These are phyloP conservation scores for Balakata baccata DNA, from an alignment of 345 rosid species.

Conservation along the genomic window DNA sequence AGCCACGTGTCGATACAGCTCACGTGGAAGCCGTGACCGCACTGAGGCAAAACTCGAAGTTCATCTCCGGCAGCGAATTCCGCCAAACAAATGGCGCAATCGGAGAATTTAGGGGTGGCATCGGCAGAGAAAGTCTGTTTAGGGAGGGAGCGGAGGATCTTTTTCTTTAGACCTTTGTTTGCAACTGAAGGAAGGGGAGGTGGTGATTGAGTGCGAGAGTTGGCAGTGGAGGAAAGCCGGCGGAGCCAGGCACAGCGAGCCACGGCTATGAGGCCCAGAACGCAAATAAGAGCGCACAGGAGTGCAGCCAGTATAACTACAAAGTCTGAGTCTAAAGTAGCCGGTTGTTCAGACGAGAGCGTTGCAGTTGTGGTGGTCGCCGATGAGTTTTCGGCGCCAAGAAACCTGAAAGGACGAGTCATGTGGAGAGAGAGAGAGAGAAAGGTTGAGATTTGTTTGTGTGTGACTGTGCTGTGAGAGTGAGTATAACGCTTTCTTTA, in stretches of 20 bases:
- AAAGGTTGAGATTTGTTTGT: background rate
- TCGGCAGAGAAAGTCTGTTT: conserved; percentile 53
- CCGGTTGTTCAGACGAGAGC: conserved; percentile 16
- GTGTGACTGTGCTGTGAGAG: background rate
- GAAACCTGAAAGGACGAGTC: conserved; percentile 65
- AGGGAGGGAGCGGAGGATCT: conserved; percentile 73
- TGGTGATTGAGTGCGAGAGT: background rate
- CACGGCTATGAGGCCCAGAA: conserved; percentile 75
- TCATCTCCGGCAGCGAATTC: conserved; percentile 77
- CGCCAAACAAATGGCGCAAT: conserved; percentile 74
- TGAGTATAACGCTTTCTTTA: background rate
- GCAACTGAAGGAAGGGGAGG: conserved; percentile 44
- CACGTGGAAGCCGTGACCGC: conserved; percentile 87
- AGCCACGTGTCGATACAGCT: conserved; percentile 91
- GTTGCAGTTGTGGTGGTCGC: conserved; percentile 18
- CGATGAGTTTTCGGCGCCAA: conserved; percentile 45
- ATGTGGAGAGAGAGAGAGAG: conserved; percentile 35
- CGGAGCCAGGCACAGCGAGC: conserved; percentile 94
- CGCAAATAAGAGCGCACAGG: conserved; percentile 80
- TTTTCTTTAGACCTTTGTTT: conserved; percentile 79
- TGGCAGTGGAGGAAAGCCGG: conserved; percentile 44
- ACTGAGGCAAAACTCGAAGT: conserved; percentile 77
- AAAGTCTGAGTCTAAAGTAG: conserved; percentile 61
- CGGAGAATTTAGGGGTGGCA: conserved; percentile 42
- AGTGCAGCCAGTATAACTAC: conserved; percentile 80